phyloP scores from a whole-genome alignment of 2,329 filamentous ascomycete species.

The Cyclaneusma minus region DNA sequence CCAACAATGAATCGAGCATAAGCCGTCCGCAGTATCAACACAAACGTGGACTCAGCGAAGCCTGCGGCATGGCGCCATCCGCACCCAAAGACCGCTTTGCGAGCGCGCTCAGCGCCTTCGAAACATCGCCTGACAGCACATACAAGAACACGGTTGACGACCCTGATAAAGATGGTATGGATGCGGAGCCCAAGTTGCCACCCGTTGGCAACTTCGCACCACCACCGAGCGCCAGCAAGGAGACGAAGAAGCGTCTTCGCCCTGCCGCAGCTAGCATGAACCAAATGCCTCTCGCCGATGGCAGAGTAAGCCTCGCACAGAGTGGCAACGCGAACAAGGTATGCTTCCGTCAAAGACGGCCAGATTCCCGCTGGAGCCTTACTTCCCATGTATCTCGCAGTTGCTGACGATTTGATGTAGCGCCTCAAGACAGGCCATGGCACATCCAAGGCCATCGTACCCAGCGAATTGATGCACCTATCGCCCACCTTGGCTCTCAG shows the following conservation, averaged over 20 bases:
- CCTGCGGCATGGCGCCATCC: slow-evolving; percentile 35
- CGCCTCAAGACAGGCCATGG: no score
- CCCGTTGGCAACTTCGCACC: slow-evolving; percentile 91
- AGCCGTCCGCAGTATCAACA: slow-evolving; percentile 38
- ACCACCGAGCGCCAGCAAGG: slow-evolving; percentile 67
- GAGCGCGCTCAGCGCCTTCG: slow-evolving; percentile 22
- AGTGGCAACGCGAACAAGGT: slow-evolving; percentile 34
- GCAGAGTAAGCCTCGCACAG: slow-evolving; percentile 12
- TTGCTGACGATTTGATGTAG: no score
- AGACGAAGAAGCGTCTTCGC: slow-evolving; percentile 75
- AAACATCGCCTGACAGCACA: slow-evolving; percentile 41
- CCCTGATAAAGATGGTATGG: no score
- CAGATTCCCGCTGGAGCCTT: no score
- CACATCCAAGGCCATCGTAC: slow-evolving; percentile 30
- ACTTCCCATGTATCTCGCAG: no score
- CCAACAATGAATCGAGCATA: slow-evolving; percentile 52
- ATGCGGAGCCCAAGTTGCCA: slow-evolving; percentile 58
- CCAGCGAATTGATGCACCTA: slow-evolving; percentile 36
- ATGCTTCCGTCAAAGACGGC: no score
- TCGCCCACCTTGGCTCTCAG: slow-evolving; percentile 81
- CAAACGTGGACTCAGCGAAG: slow-evolving; percentile 64
- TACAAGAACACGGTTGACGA: no score
- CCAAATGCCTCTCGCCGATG: slow-evolving; percentile 15
- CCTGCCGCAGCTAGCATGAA: slow-evolving; percentile 34
- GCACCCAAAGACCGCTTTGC: slow-evolving; percentile 29